Percentiles rank a stretch among this genome's conserved stretches.
Evolutionary conservation across 2,329 filamentous ascomycete species (phyloP).

Genomic region (Aspergillus floridensis): DNA sequence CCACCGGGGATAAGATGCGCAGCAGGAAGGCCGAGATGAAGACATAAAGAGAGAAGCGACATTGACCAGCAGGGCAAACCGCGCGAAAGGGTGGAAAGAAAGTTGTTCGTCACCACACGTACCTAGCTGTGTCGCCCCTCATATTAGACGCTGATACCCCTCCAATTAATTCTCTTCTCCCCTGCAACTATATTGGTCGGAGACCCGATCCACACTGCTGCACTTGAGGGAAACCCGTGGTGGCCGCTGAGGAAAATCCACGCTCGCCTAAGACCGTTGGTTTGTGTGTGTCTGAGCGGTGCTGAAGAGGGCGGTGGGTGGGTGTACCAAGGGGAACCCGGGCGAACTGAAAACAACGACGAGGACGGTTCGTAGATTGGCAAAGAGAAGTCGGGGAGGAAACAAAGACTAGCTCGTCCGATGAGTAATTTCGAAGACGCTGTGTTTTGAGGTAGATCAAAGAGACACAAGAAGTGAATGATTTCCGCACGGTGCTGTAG

Average conservation of each 20-base stretch:
- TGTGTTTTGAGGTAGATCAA: conserved; percentile 6
- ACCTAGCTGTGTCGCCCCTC: conserved; percentile 23
- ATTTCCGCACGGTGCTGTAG: conserved; percentile 20
- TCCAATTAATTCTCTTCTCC: conserved; percentile 5
- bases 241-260: conserved; percentile 3
- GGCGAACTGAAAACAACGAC: background rate
- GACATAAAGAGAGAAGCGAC: background rate
- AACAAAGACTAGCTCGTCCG: conserved; percentile 2
- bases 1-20: conserved; percentile 1
- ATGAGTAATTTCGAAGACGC: conserved; percentile 7
- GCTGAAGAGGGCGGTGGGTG: conserved; percentile 16
- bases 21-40: background rate
- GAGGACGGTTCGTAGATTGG: background rate
- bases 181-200: background rate
- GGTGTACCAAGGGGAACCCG: conserved; percentile 8
- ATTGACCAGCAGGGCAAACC: background rate
- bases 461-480: conserved; percentile 13
- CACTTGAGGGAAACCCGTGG: background rate
- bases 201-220: background rate
- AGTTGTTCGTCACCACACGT: conserved; percentile 13
- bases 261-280: conserved; percentile 2
- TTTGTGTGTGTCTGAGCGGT: conserved; percentile 3
- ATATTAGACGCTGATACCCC: conserved; percentile 17
- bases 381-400: background rate
- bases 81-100: background rate